A percentile compares a stretch with the other conserved stretches of the same genome.
phyloP scores from a whole-genome alignment of 2,329 filamentous ascomycete genomes.

The Arachnopeziza araneosa region DNA sequence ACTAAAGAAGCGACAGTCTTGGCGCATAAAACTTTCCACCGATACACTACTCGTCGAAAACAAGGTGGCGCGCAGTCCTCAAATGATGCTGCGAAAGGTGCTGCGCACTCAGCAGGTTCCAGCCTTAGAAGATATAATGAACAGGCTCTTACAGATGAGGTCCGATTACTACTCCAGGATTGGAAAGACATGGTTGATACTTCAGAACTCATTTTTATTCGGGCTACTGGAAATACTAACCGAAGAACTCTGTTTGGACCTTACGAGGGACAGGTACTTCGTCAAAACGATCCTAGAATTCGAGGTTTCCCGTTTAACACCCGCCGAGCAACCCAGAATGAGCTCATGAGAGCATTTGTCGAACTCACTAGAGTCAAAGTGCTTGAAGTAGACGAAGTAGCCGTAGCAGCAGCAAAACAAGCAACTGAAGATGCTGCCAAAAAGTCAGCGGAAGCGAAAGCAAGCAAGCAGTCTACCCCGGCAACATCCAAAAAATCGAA shows the following conservation, averaged over 20 bases:
- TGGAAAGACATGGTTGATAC: conserved; percentile 85
- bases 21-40: conserved; percentile 95
- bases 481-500: conserved; percentile 62
- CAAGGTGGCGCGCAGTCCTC: conserved; percentile 94
- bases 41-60: conserved; percentile 93
- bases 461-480: conserved; percentile 39
- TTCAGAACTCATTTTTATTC: conserved; percentile 79
- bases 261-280: conserved; percentile 82
- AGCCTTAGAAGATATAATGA: conserved; percentile 91
- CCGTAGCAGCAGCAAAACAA: conserved; percentile 44
- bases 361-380: conserved; percentile 90
- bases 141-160: conserved; percentile 80
- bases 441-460: conserved; percentile 35
- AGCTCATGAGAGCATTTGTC: conserved; percentile 90
- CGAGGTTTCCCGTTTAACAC: conserved; percentile 92
- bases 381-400: conserved; percentile 65
- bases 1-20: conserved; percentile 83
- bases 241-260: conserved; percentile 82
- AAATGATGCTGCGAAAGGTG: conserved; percentile 89
- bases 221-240: conserved; percentile 83
- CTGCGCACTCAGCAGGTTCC: conserved; percentile 89
- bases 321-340: conserved; percentile 82
- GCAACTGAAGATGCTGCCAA: conserved; percentile 43
- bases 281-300: conserved; percentile 70
- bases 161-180: conserved; percentile 70